These are phyloP conservation scores for Penicillium sp. DNA, from an alignment of 2,329 filamentous ascomycete genomes.

Conservation along the genomic window DNA sequence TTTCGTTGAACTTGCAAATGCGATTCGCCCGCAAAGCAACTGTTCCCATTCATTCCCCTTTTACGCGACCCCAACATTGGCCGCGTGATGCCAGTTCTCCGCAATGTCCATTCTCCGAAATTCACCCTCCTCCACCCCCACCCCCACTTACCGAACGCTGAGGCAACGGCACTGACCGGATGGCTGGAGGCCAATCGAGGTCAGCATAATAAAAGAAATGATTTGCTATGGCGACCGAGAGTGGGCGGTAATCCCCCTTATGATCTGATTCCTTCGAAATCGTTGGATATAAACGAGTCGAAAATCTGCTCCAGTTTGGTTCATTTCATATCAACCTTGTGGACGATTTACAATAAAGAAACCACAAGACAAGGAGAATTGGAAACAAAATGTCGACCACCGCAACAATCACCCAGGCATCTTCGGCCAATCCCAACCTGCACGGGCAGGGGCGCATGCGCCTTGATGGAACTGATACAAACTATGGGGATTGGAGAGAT, in stretches of 20 bases:
- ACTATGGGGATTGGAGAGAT: conserved; percentile 29
- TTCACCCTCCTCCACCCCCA: conserved; percentile 2
- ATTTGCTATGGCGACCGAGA: background rate
- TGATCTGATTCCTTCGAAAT: background rate
- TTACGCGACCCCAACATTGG: background rate
- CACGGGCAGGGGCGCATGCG: conserved; percentile 21
- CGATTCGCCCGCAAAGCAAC: background rate
- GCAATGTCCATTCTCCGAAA: background rate
- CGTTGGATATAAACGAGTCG: background rate
- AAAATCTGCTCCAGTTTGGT: background rate
- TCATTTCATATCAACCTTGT: background rate
- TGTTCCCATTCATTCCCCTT: background rate
- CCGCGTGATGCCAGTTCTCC: background rate
- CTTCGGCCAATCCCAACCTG: conserved; percentile 2
- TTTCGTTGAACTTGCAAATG: background rate
- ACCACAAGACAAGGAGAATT: background rate
- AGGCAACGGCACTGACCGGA: background rate
- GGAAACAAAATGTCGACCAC: conserved; percentile 23
- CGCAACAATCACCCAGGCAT: conserved; percentile 6
- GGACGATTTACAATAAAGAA: background rate
- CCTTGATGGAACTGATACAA: conserved; percentile 22
- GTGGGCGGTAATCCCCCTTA: background rate
- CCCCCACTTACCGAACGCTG: conserved; percentile 16
- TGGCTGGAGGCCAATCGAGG: background rate
- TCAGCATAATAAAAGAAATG: background rate